Conservation (phyloP, 805 yeast species). For the Saccharomycopsis guyanensis region DNA sequence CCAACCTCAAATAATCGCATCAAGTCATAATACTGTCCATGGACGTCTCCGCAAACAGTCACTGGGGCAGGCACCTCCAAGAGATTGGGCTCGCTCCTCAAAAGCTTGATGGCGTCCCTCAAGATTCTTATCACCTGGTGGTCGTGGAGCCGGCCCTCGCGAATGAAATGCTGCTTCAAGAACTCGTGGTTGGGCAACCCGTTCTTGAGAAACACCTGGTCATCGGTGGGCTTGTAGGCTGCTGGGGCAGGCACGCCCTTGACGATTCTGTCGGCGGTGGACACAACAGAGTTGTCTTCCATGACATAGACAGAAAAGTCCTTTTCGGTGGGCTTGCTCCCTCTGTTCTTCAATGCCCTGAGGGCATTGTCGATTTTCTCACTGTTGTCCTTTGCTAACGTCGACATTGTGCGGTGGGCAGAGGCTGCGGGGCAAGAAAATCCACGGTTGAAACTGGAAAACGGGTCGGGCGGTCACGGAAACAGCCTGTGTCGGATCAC, state of each 20-base stretch:
- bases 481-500: no score
- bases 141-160: constrained; percentile 74
- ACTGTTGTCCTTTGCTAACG: constrained; percentile 37
- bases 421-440: no score
- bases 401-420: constrained; percentile 22
- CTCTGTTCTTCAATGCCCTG: constrained; percentile 46
- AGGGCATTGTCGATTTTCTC: constrained; percentile 60
- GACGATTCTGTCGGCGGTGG: constrained; percentile 44
- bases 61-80: constrained; percentile 84
- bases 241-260: constrained; percentile 60
- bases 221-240: constrained; percentile 53
- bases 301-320: constrained; percentile 36
- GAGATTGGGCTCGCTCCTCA: constrained; percentile 70
- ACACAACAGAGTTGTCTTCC: constrained; percentile 34
- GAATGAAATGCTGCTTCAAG: constrained; percentile 62
- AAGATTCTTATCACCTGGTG: constrained; percentile 66
- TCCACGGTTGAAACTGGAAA: no score
- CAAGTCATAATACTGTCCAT: constrained; percentile 89
- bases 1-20: constrained; percentile 90
- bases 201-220: constrained; percentile 50
- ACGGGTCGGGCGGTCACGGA: no score
- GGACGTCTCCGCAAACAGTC: constrained; percentile 95
- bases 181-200: constrained; percentile 71
- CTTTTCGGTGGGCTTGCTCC: constrained; percentile 15
- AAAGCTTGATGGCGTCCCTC: constrained; percentile 51